Conservation (phyloP, 257 asterid genomes). For the Ilex aquifolium region DNA sequence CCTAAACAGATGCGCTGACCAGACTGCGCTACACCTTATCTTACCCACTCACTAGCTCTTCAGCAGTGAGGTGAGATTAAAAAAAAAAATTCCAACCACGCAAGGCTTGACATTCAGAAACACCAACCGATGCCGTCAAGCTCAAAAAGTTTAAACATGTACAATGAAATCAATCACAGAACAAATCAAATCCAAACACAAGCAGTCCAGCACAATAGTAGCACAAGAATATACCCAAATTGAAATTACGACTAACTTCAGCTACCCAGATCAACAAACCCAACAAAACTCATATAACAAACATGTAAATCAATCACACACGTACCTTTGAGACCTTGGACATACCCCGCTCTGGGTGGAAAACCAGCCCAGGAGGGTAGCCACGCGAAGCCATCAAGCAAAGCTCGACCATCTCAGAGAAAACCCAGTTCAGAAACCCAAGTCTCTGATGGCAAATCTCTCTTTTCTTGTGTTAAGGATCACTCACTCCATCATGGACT, state of each 20-base stretch:
- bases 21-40: too few relatives aligned
- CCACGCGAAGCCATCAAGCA: constrained; percentile 73
- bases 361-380: constrained; percentile 36
- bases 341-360: constrained; percentile 35
- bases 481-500: not conserved
- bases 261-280: not conserved
- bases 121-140: too few relatives aligned
- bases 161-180: not conserved
- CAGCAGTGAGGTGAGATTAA: not conserved
- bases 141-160: too few relatives aligned
- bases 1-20: too few relatives aligned
- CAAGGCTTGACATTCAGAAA: not conserved
- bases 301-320: too few relatives aligned
- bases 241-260: not conserved
- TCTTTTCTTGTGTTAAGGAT: too few relatives aligned
- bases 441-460: too few relatives aligned
- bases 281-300: not conserved
- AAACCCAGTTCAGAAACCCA: constrained; percentile 18
- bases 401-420: constrained; percentile 44
- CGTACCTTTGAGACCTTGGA: constrained; percentile 40
- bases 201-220: too few relatives aligned
- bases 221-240: too few relatives aligned
- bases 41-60: too few relatives aligned
- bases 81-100: not conserved
- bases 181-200: too few relatives aligned